Base-by-base conservation (phyloP, 176 grass and related monocot species). In the Carex parvula region DNA sequence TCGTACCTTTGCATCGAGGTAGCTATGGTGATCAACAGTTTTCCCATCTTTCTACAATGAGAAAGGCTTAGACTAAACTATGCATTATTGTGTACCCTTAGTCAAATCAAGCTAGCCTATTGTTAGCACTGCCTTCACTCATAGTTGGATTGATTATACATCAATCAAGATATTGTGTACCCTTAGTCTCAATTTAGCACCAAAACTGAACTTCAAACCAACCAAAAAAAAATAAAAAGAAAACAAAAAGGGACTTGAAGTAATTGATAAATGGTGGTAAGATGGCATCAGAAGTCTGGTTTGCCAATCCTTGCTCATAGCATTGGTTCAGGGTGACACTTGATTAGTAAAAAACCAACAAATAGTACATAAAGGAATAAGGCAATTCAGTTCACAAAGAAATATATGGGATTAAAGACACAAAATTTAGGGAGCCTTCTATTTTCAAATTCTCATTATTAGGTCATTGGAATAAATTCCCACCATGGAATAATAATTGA, bases 1-100 rank as follows among this genome's bases (percentile, higher is more conserved):
- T 56, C 59, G 80, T 88, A 98, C 96, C 96, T 93, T 92, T 89
- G 91, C 93, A 90, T 98, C 93, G 57, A 98, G 88, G 46, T 98
- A 98, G 76, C 84, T 92, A 61, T 12, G 2, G 65, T 98, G 89
- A 87, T 95, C 96, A 30, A 67, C 79, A 67, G 89, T 95, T 86
- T 87, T 90, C 37, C 96, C 96, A 86, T 89, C 86, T 87, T 90
- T 93, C 96, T 98, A 62, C 85, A 93, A 91, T 33, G 24, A 65
- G 6, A 84, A 89, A 84, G 72, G 50, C 22, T 22, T 24, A 55
- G 24, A 56, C 5, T 77, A 77, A 69, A 56, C 32, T 48, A 77
- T 6, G 52, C 73, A 32, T 56, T 77, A 50, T 18, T 50, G 37
- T 35, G 33, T 35, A 35, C 33, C 29, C 33, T 26, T 76, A 54